Evolutionary conservation across 2,329 filamentous ascomycete species (phyloP).

Genomic region (Phyllosticta citriasiana): DNA sequence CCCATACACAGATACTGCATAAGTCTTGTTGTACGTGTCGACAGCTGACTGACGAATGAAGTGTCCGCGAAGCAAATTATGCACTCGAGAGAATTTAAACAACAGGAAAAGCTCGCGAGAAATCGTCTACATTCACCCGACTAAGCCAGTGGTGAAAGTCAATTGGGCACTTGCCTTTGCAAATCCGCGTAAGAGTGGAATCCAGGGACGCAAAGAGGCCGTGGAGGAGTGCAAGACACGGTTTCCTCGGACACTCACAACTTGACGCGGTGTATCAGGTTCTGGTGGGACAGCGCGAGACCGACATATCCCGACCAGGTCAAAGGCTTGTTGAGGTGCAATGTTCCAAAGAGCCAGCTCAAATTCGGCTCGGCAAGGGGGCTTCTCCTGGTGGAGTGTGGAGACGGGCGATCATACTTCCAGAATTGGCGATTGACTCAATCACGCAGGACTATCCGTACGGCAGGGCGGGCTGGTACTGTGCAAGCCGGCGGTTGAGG

Average conservation of each 20-base stretch:
- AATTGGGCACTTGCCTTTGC: not conserved
- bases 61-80: constrained; percentile 22
- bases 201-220: not conserved
- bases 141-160: not conserved
- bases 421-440: not conserved
- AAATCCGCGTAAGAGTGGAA: not conserved
- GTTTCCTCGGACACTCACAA: not conserved
- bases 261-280: constrained; percentile 5
- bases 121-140: not conserved
- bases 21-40: not conserved
- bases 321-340: constrained; percentile 24
- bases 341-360: constrained; percentile 21
- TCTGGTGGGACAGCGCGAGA: constrained; percentile 30
- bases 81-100: constrained; percentile 20
- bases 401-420: constrained; percentile 1
- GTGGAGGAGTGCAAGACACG: not conserved
- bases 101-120: constrained; percentile 8
- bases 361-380: constrained; percentile 28
- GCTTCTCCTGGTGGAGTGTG: not conserved
- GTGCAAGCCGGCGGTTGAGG: constrained; percentile 19
- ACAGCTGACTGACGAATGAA: constrained; percentile 19
- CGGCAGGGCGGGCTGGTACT: constrained; percentile 28
- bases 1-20: not conserved
- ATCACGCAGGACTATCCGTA: constrained; percentile 24
- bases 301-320: constrained; percentile 28